Percentiles rank a stretch among this genome's conserved stretches.
These are phyloP conservation scores for Trichosporon sp. DNA, from an alignment of 1,284 basidiomycete species.

Conservation along the genomic window DNA sequence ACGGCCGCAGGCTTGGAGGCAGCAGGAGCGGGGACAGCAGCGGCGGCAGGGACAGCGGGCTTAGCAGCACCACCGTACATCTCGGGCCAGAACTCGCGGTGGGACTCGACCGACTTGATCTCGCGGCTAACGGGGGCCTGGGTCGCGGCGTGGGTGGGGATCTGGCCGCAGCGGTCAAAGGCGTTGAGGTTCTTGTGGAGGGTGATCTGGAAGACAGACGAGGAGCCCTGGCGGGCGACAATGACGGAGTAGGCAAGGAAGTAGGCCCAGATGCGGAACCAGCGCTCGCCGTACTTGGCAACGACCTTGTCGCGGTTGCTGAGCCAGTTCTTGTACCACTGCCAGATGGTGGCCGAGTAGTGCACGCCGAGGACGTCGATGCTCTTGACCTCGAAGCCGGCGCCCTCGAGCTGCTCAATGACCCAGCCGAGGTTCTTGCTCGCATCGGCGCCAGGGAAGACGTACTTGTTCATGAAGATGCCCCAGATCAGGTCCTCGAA, in stretches of 20 bases:
- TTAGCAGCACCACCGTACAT: constrained; percentile 25
- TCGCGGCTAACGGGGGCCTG: constrained; percentile 37
- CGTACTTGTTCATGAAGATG: constrained; percentile 85
- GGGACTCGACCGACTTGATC: constrained; percentile 41
- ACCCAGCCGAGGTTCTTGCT: constrained; percentile 96
- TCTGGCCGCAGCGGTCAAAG: constrained; percentile 79
- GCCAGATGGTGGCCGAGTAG: constrained; percentile 90
- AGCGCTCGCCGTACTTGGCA: constrained; percentile 84
- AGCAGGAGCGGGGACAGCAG: background rate
- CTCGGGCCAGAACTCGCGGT: constrained; percentile 44
- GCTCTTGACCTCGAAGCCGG: constrained; percentile 95
- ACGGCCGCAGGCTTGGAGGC: constrained; percentile 1
- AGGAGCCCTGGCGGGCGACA: constrained; percentile 71
- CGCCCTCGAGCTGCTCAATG: constrained; percentile 74
- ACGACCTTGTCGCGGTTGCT: constrained; percentile 84
- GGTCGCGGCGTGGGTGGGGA: constrained; percentile 65
- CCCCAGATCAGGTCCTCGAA: constrained; percentile 96
- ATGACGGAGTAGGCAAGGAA: constrained; percentile 74
- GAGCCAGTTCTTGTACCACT: constrained; percentile 96
- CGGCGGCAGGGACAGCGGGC: background rate
- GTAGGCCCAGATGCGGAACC: constrained; percentile 88
- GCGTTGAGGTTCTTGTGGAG: constrained; percentile 97
- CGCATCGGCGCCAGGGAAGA: constrained; percentile 98
- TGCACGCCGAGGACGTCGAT: constrained; percentile 96
- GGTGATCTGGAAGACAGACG: constrained; percentile 92